Evolutionary conservation across 257 asterid species (phyloP).

Genomic region (Parsonsia alboflavescens): DNA sequence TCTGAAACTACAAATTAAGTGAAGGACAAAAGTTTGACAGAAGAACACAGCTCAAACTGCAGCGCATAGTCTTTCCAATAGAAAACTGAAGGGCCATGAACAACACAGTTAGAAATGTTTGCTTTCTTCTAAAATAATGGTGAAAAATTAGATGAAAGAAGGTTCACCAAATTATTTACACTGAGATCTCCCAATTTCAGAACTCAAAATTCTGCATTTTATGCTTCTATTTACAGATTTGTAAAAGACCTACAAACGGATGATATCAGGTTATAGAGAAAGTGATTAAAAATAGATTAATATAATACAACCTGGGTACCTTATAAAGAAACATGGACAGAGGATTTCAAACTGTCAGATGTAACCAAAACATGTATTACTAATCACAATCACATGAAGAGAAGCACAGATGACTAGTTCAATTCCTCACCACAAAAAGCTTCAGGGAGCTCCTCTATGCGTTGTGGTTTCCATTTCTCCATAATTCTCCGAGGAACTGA

Average conservation of each 20-base stretch:
- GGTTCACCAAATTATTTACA: neutral
- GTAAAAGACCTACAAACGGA: neutral
- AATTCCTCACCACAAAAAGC: slow-evolving; percentile 76
- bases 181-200: neutral
- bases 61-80: neutral
- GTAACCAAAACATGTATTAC: neutral
- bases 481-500: slow-evolving; percentile 67
- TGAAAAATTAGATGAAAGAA: neutral
- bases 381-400: neutral
- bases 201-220: neutral
- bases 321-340: neutral
- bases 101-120: neutral
- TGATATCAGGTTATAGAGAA: neutral
- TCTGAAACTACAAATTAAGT: neutral
- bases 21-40: neutral
- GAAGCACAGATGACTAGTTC: slow-evolving; percentile 1
- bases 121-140: neutral
- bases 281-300: neutral
- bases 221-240: neutral
- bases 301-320: neutral
- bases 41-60: neutral
- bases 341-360: neutral
- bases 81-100: neutral
- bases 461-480: slow-evolving; percentile 90
- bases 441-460: slow-evolving; percentile 89